Conservation (phyloP, 1,139 yeast species). For the Schwanniomyces etchellsii region DNA sequence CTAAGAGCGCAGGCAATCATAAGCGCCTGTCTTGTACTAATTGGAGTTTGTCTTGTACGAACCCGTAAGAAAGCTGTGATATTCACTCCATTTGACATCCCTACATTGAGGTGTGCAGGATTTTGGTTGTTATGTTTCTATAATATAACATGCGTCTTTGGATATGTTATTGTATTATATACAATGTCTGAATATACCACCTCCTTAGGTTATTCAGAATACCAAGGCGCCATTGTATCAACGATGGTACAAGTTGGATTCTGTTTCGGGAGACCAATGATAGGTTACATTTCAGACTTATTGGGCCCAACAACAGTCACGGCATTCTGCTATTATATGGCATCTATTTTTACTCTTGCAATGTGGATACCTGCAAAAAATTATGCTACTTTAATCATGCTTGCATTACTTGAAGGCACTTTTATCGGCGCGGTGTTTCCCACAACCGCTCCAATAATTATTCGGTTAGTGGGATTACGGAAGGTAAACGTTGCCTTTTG, state of each 20-base stretch:
- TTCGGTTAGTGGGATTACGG: conserved; percentile 41
- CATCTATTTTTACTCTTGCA: conserved; percentile 24
- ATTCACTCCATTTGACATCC: conserved; percentile 28
- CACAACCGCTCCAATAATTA: conserved; percentile 23
- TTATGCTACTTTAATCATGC: conserved; percentile 22
- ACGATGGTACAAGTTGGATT: conserved; percentile 43
- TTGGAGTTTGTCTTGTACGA: conserved; percentile 22
- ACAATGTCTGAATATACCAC: conserved; percentile 41
- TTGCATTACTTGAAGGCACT: conserved; percentile 21
- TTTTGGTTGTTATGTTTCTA: conserved; percentile 26
- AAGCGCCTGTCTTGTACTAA: conserved; percentile 24
- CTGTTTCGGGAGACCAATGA: conserved; percentile 33
- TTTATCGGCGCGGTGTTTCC: conserved; percentile 27
- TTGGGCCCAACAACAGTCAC: conserved; percentile 37
- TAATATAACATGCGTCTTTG: conserved; percentile 36
- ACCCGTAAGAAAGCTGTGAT: conserved; percentile 24
- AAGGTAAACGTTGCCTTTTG: conserved; percentile 46
- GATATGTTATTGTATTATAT: conserved; percentile 41
- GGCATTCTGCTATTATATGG: conserved; percentile 15
- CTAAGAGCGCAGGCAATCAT: conserved; percentile 32
- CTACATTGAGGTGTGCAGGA: conserved; percentile 23
- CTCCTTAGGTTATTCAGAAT: conserved; percentile 35
- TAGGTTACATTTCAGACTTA: conserved; percentile 34
- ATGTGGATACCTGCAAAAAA: conserved; percentile 34
- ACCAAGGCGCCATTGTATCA: conserved; percentile 38